Evolutionary conservation across 192 early-diverging fungal species (phyloP).

Genomic region (Coemansia sp.): DNA sequence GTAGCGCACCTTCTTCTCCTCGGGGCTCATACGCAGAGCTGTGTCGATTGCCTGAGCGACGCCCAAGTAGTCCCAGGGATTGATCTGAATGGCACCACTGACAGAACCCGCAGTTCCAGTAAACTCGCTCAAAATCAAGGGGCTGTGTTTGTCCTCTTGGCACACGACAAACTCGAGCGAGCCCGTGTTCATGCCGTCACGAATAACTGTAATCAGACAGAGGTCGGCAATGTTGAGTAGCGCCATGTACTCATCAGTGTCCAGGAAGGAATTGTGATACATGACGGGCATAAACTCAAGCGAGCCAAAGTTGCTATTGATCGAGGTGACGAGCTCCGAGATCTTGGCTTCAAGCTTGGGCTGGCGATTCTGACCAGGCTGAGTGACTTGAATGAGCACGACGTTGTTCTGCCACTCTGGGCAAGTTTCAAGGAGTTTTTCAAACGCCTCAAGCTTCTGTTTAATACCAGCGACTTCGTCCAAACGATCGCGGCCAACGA

Average conservation of each 20-base stretch:
- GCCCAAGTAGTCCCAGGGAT: conserved; percentile 94
- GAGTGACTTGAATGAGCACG: conserved; percentile 94
- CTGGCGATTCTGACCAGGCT: conserved; percentile 73
- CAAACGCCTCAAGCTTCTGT: conserved; percentile 95
- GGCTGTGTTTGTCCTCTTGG: conserved; percentile 82
- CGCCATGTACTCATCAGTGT: conserved; percentile 95
- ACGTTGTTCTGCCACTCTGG: conserved; percentile 92
- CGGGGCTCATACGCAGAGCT: conserved; percentile 74
- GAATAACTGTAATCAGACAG: conserved; percentile 85
- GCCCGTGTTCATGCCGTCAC: conserved; percentile 98
- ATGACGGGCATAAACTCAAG: conserved; percentile 95
- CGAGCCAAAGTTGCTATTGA: conserved; percentile 94
- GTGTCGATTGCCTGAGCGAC: conserved; percentile 89
- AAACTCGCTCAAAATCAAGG: conserved; percentile 94
- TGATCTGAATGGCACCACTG: conserved; percentile 81
- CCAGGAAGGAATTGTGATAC: conserved; percentile 86
- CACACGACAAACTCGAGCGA: conserved; percentile 93
- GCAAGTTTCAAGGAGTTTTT: conserved; percentile 84
- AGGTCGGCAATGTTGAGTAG: conserved; percentile 92
- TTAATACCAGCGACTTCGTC: conserved; percentile 92
- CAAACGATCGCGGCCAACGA: conserved; percentile 95
- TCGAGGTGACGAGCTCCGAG: conserved; percentile 88
- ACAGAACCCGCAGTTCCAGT: conserved; percentile 94
- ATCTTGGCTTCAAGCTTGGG: conserved; percentile 78
- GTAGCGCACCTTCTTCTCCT: conserved; percentile 62